Evolutionary conservation across 2,329 filamentous ascomycete species (phyloP).

Genomic region (Colletotrichum paranaense): DNA sequence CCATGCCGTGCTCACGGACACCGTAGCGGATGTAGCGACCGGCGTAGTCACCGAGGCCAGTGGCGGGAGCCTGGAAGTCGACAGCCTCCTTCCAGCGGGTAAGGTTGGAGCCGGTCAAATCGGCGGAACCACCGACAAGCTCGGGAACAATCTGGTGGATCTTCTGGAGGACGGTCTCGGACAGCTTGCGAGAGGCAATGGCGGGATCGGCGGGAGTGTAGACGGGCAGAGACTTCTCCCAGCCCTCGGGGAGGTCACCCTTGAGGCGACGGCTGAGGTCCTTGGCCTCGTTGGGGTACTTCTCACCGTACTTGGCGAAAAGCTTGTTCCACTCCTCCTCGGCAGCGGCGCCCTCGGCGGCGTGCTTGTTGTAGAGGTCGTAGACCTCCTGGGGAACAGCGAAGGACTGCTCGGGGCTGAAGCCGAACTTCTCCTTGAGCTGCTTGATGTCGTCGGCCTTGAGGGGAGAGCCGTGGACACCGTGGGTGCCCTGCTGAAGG

Average conservation of each 20-base stretch:
- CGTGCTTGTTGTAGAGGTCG: slow-evolving; percentile 87
- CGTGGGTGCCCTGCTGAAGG: slow-evolving; percentile 89
- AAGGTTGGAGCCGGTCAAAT: slow-evolving; percentile 98
- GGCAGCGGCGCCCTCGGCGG: slow-evolving; percentile 84
- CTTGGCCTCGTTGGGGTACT: slow-evolving; percentile 81
- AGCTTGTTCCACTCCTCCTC: slow-evolving; percentile 97
- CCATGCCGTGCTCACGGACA: slow-evolving; percentile 93
- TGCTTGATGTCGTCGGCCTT: slow-evolving; percentile 95
- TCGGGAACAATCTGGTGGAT: slow-evolving; percentile 87
- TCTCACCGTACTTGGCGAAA: slow-evolving; percentile 84
- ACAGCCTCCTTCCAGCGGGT: slow-evolving; percentile 97
- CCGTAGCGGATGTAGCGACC: slow-evolving; percentile 95
- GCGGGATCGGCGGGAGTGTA: slow-evolving; percentile 90
- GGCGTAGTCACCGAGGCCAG: slow-evolving; percentile 86
- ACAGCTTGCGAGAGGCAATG: slow-evolving; percentile 94
- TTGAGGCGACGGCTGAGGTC: slow-evolving; percentile 85
- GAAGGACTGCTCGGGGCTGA: slow-evolving; percentile 94
- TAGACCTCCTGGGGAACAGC: slow-evolving; percentile 95
- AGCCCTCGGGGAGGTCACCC: slow-evolving; percentile 91
- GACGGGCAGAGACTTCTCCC: slow-evolving; percentile 92
- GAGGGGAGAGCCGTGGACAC: slow-evolving; percentile 95
- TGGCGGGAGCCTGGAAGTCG: slow-evolving; percentile 94
- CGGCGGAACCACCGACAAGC: slow-evolving; percentile 94
- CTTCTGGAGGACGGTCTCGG: slow-evolving; percentile 91
- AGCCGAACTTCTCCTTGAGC: slow-evolving; percentile 95